Evolutionary conservation across 2,329 filamentous ascomycete genomes (phyloP).

Genomic region (Alternaria viburni): DNA sequence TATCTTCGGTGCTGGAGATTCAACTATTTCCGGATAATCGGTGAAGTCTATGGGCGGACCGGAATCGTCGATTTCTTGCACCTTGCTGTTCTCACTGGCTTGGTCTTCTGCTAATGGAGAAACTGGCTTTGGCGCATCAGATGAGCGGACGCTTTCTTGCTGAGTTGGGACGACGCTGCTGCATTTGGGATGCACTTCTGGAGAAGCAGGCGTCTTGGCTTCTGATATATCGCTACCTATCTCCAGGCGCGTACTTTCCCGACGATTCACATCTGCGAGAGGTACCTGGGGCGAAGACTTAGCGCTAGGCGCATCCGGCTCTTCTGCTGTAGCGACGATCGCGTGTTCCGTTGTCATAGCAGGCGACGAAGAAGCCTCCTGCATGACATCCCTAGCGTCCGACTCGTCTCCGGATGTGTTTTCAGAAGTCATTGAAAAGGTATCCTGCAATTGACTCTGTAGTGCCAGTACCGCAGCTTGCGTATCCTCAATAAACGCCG

Average conservation of each 20-base stretch:
- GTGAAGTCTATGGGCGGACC: constrained; percentile 26
- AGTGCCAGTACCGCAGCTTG: constrained; percentile 50
- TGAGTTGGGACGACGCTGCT: background rate
- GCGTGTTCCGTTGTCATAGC: background rate
- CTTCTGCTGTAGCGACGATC: background rate
- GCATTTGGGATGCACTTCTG: background rate
- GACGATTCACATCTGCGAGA: background rate
- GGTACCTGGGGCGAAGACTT: background rate
- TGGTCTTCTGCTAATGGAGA: background rate
- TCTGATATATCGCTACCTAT: background rate
- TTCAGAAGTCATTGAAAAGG: constrained; percentile 26
- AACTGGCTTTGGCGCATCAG: background rate
- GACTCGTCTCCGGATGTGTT: constrained; percentile 11
- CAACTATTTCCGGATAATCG: constrained; percentile 28
- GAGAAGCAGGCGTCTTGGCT: background rate
- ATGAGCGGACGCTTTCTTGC: background rate
- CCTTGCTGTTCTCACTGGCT: background rate
- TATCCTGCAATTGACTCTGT: constrained; percentile 50
- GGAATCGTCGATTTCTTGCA: background rate
- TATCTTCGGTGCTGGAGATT: constrained; percentile 32
- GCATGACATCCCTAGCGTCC: background rate
- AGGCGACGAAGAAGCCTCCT: background rate
- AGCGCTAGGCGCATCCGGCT: background rate
- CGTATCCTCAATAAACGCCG: constrained; percentile 51
- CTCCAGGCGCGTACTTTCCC: background rate